Evolutionary conservation across 108 stramenopile species (phyloP).

Genomic region (Pseudonitzschia pungens): DNA sequence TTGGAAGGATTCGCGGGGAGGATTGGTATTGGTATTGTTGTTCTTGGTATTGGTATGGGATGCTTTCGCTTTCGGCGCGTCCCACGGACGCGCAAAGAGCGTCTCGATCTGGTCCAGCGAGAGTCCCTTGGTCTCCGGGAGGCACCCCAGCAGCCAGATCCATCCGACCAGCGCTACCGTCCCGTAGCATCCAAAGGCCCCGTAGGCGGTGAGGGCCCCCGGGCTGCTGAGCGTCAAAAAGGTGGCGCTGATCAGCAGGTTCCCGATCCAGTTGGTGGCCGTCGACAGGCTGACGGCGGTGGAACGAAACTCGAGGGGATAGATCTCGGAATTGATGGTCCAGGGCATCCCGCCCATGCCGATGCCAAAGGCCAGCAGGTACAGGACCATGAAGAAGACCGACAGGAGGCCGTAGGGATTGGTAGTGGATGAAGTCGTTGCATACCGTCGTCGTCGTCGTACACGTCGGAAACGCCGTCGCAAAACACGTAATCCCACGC

Average conservation of each 20-base stretch:
- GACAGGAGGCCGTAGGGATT: slow-evolving; percentile 59
- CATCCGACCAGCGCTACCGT: slow-evolving; percentile 53
- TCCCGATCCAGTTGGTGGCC: slow-evolving; percentile 78
- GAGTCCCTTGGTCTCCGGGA: slow-evolving; percentile 88
- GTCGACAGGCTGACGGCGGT: slow-evolving; percentile 65
- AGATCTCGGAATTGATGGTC: slow-evolving; percentile 89
- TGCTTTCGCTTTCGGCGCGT: no score
- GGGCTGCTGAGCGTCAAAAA: slow-evolving; percentile 72
- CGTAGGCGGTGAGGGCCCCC: slow-evolving; percentile 57
- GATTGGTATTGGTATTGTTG: no score
- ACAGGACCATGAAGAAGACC: slow-evolving; percentile 72
- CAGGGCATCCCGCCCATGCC: slow-evolving; percentile 86
- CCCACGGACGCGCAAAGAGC: slow-evolving; percentile 45
- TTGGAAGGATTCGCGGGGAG: no score
- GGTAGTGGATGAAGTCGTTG: no score
- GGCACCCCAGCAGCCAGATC: slow-evolving; percentile 50
- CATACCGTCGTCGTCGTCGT: no score
- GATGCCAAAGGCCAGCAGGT: slow-evolving; percentile 78
- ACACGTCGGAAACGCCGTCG: no score
- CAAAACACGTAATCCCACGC: no score
- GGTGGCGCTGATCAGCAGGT: slow-evolving; percentile 70
- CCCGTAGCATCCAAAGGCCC: slow-evolving; percentile 81
- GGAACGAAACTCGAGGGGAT: slow-evolving; percentile 63
- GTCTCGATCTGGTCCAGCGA: slow-evolving; percentile 77
- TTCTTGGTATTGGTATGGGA: no score